These are phyloP conservation scores for Phoenix roebelenii DNA, from an alignment of 176 grass and related monocot species.

Conservation along the genomic window DNA sequence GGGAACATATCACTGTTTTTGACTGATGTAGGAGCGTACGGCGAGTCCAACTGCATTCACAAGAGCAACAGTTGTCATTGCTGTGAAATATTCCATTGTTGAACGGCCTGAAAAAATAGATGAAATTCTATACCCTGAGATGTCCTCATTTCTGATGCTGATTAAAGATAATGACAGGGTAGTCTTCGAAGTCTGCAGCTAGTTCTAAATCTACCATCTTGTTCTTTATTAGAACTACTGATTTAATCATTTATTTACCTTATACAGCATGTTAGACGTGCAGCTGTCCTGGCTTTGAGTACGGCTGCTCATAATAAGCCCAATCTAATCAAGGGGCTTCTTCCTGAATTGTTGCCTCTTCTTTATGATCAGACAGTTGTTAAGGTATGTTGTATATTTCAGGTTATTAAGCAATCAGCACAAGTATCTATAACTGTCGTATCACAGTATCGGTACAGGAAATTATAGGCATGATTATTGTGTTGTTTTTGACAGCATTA, in stretches of 20 bases:
- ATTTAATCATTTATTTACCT: background rate
- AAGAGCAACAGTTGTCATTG: conserved; percentile 83
- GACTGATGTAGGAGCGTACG: conserved; percentile 44
- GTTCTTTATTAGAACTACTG: too few relatives aligned
- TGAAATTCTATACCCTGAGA: conserved; percentile 64
- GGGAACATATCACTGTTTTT: conserved; percentile 3
- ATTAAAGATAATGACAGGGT: conserved; percentile 85
- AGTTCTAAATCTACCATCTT: too few relatives aligned
- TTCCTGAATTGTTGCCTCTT: conserved; percentile 77
- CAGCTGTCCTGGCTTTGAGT: conserved; percentile 72
- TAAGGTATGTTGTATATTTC: conserved; percentile 39
- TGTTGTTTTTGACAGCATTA: too few relatives aligned
- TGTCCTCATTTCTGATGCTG: conserved; percentile 74
- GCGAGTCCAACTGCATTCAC: conserved; percentile 61
- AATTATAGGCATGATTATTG: too few relatives aligned
- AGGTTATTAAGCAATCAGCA: too few relatives aligned
- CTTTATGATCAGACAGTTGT: conserved; percentile 85
- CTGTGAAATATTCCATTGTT: conserved; percentile 91
- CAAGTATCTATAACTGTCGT: too few relatives aligned
- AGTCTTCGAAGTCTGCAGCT: background rate
- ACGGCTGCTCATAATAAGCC: conserved; percentile 94
- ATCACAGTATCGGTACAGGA: too few relatives aligned
- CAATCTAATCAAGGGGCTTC: conserved; percentile 80
- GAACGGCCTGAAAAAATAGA: conserved; percentile 86
- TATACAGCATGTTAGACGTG: conserved; percentile 80